Percentiles rank a stretch among this genome's conserved stretches.
phyloP scores from a whole-genome alignment of 2,329 filamentous ascomycete species.

The Rutstroemia sp. region DNA sequence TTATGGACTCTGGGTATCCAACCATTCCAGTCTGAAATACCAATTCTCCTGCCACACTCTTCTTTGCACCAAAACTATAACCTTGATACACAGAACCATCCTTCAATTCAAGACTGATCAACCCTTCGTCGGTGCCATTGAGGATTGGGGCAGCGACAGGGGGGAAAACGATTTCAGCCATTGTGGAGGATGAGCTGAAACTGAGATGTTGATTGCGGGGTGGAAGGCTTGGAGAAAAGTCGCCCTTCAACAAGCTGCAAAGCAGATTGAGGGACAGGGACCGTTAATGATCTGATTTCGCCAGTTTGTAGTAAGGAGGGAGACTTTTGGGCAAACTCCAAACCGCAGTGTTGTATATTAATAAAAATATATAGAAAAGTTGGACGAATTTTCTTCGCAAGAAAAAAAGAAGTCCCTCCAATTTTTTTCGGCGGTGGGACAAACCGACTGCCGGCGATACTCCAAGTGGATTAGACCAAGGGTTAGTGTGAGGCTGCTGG shows the following conservation, averaged over 20 bases:
- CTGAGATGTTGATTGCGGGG: not conserved
- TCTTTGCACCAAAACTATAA: slow-evolving; percentile 91
- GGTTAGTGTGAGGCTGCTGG: no score
- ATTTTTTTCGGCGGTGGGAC: no score
- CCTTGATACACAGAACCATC: slow-evolving; percentile 89
- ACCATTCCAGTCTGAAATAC: slow-evolving; percentile 99
- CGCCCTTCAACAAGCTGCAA: slow-evolving; percentile 16
- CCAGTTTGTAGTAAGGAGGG: slow-evolving; percentile 3
- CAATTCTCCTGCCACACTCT: slow-evolving; percentile 91
- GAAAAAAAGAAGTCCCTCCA: no score
- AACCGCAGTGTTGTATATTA: no score
- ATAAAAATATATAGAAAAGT: no score
- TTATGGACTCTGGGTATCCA: slow-evolving; percentile 91
- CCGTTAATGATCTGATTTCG: slow-evolving; percentile 4
- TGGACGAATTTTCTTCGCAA: no score
- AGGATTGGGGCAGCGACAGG: slow-evolving; percentile 20
- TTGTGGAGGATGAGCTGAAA: slow-evolving; percentile 1
- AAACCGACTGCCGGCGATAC: no score
- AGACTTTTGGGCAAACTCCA: no score
- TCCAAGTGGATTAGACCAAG: no score
- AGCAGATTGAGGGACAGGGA: slow-evolving; percentile 12
- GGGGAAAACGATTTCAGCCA: slow-evolving; percentile 16
- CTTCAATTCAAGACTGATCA: slow-evolving; percentile 84
- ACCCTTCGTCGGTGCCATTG: slow-evolving; percentile 41
- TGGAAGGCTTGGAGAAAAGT: not conserved